These are phyloP conservation scores for Podospora conica DNA, from an alignment of 495 filamentous ascomycete genomes.

Conservation along the genomic window DNA sequence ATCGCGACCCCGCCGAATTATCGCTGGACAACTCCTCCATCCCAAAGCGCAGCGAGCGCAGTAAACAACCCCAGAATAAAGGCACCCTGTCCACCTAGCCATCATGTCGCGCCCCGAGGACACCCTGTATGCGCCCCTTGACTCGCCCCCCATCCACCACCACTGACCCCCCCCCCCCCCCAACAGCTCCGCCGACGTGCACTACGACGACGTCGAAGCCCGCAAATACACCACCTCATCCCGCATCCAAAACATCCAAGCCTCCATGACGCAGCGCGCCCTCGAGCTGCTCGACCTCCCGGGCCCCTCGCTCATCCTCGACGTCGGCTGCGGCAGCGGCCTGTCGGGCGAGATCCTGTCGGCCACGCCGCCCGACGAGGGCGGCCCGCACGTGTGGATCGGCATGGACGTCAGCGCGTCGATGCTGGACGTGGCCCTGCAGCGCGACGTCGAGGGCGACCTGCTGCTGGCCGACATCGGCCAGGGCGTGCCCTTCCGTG, in stretches of 20 bases:
- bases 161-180: slow-evolving; percentile 3
- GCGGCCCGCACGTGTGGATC: slow-evolving; percentile 86
- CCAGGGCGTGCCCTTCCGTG: slow-evolving; percentile 89
- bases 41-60: background rate
- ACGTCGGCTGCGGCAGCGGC: slow-evolving; percentile 91
- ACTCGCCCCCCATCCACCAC: background rate
- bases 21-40: background rate
- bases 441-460: slow-evolving; percentile 88
- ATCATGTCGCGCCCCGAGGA: slow-evolving; percentile 96
- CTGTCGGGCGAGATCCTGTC: slow-evolving; percentile 92
- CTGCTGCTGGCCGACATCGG: slow-evolving; percentile 88
- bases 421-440: slow-evolving; percentile 88
- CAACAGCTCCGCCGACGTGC: slow-evolving; percentile 80
- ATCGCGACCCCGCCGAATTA: background rate
- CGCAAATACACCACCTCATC: slow-evolving; percentile 97
- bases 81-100: background rate
- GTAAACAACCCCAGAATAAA: background rate
- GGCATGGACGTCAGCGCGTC: slow-evolving; percentile 91
- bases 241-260: slow-evolving; percentile 90
- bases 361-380: slow-evolving; percentile 53
- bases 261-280: slow-evolving; percentile 86
- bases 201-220: slow-evolving; percentile 92
- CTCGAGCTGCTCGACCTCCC: slow-evolving; percentile 80
- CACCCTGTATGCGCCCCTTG: slow-evolving; percentile 53
- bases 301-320: slow-evolving; percentile 81